Percentiles rank a stretch among this genome's conserved stretches.
Evolutionary conservation across 2,329 filamentous ascomycete genomes (phyloP).

Genomic region (Ophiostoma sp.): DNA sequence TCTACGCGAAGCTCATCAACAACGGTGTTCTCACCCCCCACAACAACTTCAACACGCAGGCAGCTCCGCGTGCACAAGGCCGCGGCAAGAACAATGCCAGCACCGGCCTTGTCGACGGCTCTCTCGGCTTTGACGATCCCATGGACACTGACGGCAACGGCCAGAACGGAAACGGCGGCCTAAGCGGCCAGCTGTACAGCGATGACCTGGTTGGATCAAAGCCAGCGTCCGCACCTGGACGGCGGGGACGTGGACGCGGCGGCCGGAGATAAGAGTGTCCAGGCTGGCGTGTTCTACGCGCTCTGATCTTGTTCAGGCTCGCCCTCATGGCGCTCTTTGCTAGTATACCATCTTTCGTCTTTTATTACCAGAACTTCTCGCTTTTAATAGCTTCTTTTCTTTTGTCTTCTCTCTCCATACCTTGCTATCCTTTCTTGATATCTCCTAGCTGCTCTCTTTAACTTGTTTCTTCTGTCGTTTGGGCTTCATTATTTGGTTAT

Average conservation of each 20-base stretch:
- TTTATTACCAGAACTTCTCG: background rate
- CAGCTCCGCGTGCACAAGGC: background rate
- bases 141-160: constrained; percentile 37
- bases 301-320: constrained; percentile 1
- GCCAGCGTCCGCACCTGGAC: constrained; percentile 1
- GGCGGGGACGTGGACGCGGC: constrained; percentile 21
- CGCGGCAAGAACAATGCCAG: constrained; percentile 30
- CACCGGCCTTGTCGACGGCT: constrained; percentile 48
- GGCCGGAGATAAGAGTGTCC: constrained; percentile 16
- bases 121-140: constrained; percentile 49
- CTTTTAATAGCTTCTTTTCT: constrained; percentile 13
- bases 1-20: constrained; percentile 59
- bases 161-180: constrained; percentile 20
- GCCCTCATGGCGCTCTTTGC: background rate
- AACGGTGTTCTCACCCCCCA: constrained; percentile 33
- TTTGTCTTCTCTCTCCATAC: background rate
- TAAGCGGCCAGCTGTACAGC: constrained; percentile 45
- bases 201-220: constrained; percentile 35
- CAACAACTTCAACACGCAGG: constrained; percentile 28
- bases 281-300: background rate
- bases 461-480: background rate
- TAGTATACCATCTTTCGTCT: background rate
- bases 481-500: background rate
- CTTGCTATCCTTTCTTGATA: too few species aligned
- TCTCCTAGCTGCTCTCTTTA: too few species aligned